Percentiles rank a stretch among this genome's conserved stretches.
phyloP scores from a whole-genome alignment of 2,329 filamentous ascomycete species.

The Piedraia hortae region DNA sequence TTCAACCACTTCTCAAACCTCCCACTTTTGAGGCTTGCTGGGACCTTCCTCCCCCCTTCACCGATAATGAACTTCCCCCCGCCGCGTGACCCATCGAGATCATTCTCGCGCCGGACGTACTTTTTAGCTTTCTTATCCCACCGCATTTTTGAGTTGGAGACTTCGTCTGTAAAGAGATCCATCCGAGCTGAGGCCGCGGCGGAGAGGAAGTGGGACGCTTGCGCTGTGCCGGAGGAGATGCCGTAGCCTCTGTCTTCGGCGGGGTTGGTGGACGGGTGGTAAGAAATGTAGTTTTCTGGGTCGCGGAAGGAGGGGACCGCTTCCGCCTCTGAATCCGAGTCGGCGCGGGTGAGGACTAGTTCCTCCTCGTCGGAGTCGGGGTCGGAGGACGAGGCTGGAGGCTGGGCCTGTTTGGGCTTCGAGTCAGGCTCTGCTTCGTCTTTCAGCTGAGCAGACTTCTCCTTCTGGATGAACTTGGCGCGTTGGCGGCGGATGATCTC shows the following conservation, averaged over 20 bases:
- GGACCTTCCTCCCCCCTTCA: conserved; percentile 87
- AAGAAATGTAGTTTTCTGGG: conserved; percentile 85
- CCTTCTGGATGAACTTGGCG: conserved; percentile 22
- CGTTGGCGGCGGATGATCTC: conserved; percentile 50
- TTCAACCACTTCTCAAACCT: conserved; percentile 84
- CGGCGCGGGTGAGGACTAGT: conserved; percentile 11
- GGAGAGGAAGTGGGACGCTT: conserved; percentile 47
- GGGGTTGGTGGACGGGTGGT: conserved; percentile 58
- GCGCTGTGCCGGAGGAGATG: conserved; percentile 47
- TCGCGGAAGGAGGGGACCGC: conserved; percentile 40
- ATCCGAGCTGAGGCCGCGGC: conserved; percentile 70
- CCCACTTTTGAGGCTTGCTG: conserved; percentile 74
- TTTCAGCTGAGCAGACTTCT: conserved; percentile 8
- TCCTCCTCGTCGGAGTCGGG: conserved; percentile 14
- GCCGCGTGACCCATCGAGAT: conserved; percentile 66
- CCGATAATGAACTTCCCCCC: conserved; percentile 41
- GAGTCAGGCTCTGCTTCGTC: conserved; percentile 13
- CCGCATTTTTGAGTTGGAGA: conserved; percentile 51
- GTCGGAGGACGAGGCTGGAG: conserved; percentile 10
- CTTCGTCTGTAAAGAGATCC: conserved; percentile 79
- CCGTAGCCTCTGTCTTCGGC: conserved; percentile 84
- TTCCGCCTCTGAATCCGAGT: conserved; percentile 27
- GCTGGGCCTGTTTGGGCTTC: conserved; percentile 19
- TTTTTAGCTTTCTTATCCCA: conserved; percentile 97
- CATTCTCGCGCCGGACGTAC: conserved; percentile 75